phyloP scores from a whole-genome alignment of 176 grass and related monocot species.

The Miscanthus lutarioriparius region DNA sequence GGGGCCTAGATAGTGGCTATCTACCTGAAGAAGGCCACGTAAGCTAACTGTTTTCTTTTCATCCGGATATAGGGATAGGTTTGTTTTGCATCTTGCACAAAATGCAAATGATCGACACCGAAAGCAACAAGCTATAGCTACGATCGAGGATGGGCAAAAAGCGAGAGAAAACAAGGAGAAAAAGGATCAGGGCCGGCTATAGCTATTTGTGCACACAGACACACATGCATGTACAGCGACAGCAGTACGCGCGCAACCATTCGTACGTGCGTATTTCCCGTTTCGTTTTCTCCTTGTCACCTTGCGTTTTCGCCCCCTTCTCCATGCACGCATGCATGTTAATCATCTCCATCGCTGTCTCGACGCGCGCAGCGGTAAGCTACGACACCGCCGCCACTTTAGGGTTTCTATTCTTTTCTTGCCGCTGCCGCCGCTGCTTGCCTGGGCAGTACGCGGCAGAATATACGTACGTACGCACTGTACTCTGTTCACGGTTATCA shows the following conservation, averaged over 20 bases:
- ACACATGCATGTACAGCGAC: not conserved
- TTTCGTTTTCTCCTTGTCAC: conserved; percentile 37
- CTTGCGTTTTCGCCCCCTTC: conserved; percentile 27
- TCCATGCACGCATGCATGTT: conserved; percentile 16
- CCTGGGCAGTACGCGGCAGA: not conserved
- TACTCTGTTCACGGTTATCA: conserved; percentile 1
- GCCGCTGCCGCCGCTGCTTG: conserved; percentile 25
- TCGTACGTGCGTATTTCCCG: conserved; percentile 4
- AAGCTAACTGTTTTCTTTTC: not conserved
- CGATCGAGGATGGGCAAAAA: not conserved
- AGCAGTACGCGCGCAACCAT: not conserved
- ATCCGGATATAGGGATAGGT: not conserved
- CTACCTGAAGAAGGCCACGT: not conserved
- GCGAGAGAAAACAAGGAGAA: not conserved
- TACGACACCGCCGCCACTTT: conserved; percentile 42
- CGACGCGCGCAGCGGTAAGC: conserved; percentile 5
- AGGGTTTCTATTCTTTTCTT: conserved; percentile 56
- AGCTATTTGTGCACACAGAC: not conserved
- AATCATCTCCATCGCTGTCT: not conserved
- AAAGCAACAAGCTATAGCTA: conserved; percentile 6
- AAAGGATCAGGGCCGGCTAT: not conserved
- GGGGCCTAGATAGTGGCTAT: too few species aligned
- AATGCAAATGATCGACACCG: not conserved
- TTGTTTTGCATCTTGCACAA: not conserved
- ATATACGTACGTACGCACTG: not conserved